Conservation (phyloP, 805 yeast species). For the Debaryomyces maramus region DNA sequence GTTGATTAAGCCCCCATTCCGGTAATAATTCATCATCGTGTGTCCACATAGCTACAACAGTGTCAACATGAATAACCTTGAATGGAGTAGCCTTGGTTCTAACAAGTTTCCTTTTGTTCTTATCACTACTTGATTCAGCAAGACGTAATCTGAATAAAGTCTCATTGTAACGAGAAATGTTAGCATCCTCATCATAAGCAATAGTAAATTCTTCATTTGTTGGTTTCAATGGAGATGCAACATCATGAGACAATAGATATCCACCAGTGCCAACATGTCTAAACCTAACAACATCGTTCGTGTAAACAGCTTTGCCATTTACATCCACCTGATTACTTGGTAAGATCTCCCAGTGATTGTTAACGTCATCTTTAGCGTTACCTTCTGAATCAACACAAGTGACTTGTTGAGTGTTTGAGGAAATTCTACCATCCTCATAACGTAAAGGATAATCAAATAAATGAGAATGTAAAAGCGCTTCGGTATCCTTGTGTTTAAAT, state of each 20-base stretch:
- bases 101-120: slow-evolving; percentile 48
- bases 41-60: slow-evolving; percentile 93
- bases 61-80: slow-evolving; percentile 76
- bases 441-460: slow-evolving; percentile 74
- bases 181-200: slow-evolving; percentile 59
- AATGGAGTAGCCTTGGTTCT: slow-evolving; percentile 71
- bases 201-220: slow-evolving; percentile 95
- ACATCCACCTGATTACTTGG: slow-evolving; percentile 52
- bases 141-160: slow-evolving; percentile 78
- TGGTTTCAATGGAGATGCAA: slow-evolving; percentile 88
- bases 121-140: slow-evolving; percentile 35
- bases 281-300: slow-evolving; percentile 76
- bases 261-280: slow-evolving; percentile 81
- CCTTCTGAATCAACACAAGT: slow-evolving; percentile 57
- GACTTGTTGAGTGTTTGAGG: slow-evolving; percentile 93
- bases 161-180: slow-evolving; percentile 54
- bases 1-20: slow-evolving; percentile 92
- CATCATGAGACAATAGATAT: slow-evolving; percentile 85
- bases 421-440: slow-evolving; percentile 93
- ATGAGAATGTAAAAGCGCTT: slow-evolving; percentile 83
- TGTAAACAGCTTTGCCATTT: slow-evolving; percentile 53
- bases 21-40: slow-evolving; percentile 82
- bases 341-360: slow-evolving; percentile 84
- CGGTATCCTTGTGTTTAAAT: slow-evolving; percentile 77
- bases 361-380: slow-evolving; percentile 43